Evolutionary conservation across 352 stramenopile genomes (phyloP).

Genomic region (Phytophthora pseudosyringae): DNA sequence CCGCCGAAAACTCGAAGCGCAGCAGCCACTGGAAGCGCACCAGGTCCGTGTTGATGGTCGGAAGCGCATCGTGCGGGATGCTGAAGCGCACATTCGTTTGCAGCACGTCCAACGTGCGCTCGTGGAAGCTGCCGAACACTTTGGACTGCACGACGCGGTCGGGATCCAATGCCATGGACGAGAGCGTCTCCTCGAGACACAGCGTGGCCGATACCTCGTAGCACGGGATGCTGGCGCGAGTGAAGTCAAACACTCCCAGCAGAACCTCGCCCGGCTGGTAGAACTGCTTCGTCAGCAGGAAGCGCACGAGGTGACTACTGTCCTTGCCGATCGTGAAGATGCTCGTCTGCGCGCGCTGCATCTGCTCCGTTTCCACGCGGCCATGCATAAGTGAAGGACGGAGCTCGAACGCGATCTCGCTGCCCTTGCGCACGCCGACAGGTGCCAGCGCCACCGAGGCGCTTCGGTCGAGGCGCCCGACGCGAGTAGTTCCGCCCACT

Average conservation of each 20-base stretch:
- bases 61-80: slow-evolving; percentile 62
- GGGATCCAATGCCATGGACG: slow-evolving; percentile 60
- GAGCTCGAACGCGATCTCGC: slow-evolving; percentile 71
- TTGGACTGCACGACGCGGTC: slow-evolving; percentile 63
- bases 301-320: slow-evolving; percentile 60
- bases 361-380: slow-evolving; percentile 63
- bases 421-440: slow-evolving; percentile 63
- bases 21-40: slow-evolving; percentile 68
- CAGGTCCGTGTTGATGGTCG: slow-evolving; percentile 65
- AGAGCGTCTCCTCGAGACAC: slow-evolving; percentile 58
- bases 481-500: slow-evolving; percentile 33
- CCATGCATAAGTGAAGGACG: slow-evolving; percentile 70
- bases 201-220: slow-evolving; percentile 55
- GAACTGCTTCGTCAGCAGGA: slow-evolving; percentile 68
- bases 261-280: slow-evolving; percentile 69
- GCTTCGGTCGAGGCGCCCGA: slow-evolving; percentile 38
- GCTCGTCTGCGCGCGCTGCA: slow-evolving; percentile 63
- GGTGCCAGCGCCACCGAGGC: slow-evolving; percentile 40
- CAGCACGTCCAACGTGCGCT: slow-evolving; percentile 50
- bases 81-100: slow-evolving; percentile 66
- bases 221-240: slow-evolving; percentile 57
- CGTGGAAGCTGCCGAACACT: slow-evolving; percentile 49
- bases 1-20: slow-evolving; percentile 66
- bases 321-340: slow-evolving; percentile 80
- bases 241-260: slow-evolving; percentile 69